Percentiles rank a stretch among this genome's conserved stretches.
phyloP scores from a whole-genome alignment of 1,284 basidiomycete species.

The Meira miltonrushii region DNA sequence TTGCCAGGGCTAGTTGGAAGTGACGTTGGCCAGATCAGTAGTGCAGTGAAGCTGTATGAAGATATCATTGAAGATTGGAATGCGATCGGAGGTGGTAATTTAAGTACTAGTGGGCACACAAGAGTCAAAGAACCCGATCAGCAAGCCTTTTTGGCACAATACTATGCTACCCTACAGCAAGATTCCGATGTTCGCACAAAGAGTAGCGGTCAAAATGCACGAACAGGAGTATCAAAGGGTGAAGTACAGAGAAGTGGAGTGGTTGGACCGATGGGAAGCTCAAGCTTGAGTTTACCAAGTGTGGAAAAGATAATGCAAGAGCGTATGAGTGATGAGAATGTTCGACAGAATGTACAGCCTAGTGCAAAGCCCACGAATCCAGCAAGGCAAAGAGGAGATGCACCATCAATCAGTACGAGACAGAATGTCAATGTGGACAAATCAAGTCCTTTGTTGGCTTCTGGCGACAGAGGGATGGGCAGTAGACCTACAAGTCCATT shows the following conservation, averaged over 20 bases:
- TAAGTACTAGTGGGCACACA: background rate
- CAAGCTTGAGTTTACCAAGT: constrained; percentile 22
- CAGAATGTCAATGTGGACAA: background rate
- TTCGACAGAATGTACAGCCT: background rate
- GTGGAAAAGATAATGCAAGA: constrained; percentile 23
- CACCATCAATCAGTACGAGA: background rate
- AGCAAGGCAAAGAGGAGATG: background rate
- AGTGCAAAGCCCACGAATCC: background rate
- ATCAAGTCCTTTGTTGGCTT: constrained; percentile 1
- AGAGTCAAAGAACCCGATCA: constrained; percentile 13
- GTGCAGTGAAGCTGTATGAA: constrained; percentile 40
- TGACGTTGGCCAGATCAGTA: constrained; percentile 21
- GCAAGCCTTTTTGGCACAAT: constrained; percentile 19
- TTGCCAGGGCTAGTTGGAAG: constrained; percentile 5
- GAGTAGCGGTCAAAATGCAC: background rate
- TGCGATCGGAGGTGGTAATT: constrained; percentile 11
- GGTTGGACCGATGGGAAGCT: constrained; percentile 35
- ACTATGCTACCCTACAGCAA: constrained; percentile 29
- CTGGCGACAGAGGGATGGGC: constrained; percentile 5
- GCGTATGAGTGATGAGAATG: constrained; percentile 4
- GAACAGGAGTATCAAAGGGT: background rate
- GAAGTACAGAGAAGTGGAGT: constrained; percentile 6
- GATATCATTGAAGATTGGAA: constrained; percentile 42
- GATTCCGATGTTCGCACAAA: constrained; percentile 13
- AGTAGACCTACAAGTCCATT: constrained; percentile 8